Conservation (phyloP, 495 filamentous ascomycete genomes). For the Hypoxylon rickii region DNA sequence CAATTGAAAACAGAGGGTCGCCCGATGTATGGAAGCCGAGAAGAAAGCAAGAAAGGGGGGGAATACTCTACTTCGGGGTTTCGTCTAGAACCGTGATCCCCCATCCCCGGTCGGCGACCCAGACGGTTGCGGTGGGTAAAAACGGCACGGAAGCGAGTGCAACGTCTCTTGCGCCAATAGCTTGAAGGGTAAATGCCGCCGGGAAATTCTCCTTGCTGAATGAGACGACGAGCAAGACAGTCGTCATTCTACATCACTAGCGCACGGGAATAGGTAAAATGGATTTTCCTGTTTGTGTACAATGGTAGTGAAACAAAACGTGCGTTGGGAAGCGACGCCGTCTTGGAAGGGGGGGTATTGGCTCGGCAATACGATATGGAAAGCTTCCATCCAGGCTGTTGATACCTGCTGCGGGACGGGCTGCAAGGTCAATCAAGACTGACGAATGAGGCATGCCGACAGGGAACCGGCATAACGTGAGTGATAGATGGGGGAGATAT, state of each 20-base stretch:
- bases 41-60: not conserved
- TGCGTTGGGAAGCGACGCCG: not conserved
- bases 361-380: constrained; percentile 28
- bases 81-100: constrained; percentile 30
- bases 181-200: constrained; percentile 11
- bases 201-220: constrained; percentile 8
- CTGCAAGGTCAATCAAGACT: constrained; percentile 20
- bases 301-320: not conserved
- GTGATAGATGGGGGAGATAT: constrained; percentile 33
- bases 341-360: constrained; percentile 16
- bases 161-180: constrained; percentile 26
- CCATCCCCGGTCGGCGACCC: constrained; percentile 34
- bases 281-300: constrained; percentile 10
- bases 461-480: constrained; percentile 33
- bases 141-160: constrained; percentile 33
- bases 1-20: not conserved
- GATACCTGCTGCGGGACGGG: constrained; percentile 24
- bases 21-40: constrained; percentile 15
- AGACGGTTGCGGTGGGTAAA: constrained; percentile 36
- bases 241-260: not conserved
- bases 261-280: not conserved
- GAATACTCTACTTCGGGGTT: constrained; percentile 20
- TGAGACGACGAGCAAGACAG: not conserved
- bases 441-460: constrained; percentile 34
- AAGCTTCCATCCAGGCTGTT: constrained; percentile 18